Evolutionary conservation across 1,139 yeast genomes (phyloP), one percentile per base, ranked within the genome.

Genomic region (Taphrina deformans): DNA sequence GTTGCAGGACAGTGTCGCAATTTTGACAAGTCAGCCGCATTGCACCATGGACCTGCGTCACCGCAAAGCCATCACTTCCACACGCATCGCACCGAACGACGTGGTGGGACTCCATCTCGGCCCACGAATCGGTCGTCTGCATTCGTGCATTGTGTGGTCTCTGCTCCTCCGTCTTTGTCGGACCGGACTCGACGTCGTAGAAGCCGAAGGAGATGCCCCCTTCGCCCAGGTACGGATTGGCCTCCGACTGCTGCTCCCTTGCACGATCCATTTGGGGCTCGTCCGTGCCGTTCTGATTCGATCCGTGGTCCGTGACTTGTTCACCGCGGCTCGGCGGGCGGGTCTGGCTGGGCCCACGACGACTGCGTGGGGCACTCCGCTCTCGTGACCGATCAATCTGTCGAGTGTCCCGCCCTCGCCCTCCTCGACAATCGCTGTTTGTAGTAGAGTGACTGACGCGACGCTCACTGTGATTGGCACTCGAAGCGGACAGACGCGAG

Each of bases 151-250:
- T 26, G 35, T 23, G n/a, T 6, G 53, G 55, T 18, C 55, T 10
- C 14, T 24, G 40, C 7, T 10, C 27, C n/a, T 14, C 12, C 35
- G 33, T 16, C 7, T 35, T 12, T 1, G 21, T 14, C 21, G 33
- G 18, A 18, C 21, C 48, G 5, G 58, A 12, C 18, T 53, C 58
- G 23, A 38, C 35, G 48, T 53, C 48, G 58, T 53, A 53, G 21
- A 38, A 53, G 23, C 48, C 58, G 16, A 38, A 40, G 46, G 58
- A 53, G 16, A 38, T 27, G 35, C 58, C 58, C n/a, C 58, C 58
- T 23, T 35, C 41, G 10, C 21, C 16, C 10, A 53, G 18, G 27
- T 53, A 53, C 23, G 58, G 58, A 16, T 53, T 40, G 6, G 27
- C 35, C 31, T 53, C 46, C 14, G 35, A 3, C 53, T 48, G 31